Percentiles rank a stretch among this genome's conserved stretches.
These are phyloP conservation scores for Chrysochromulina tobinii DNA, from an alignment of 78 protist species.

Conservation along the genomic window DNA sequence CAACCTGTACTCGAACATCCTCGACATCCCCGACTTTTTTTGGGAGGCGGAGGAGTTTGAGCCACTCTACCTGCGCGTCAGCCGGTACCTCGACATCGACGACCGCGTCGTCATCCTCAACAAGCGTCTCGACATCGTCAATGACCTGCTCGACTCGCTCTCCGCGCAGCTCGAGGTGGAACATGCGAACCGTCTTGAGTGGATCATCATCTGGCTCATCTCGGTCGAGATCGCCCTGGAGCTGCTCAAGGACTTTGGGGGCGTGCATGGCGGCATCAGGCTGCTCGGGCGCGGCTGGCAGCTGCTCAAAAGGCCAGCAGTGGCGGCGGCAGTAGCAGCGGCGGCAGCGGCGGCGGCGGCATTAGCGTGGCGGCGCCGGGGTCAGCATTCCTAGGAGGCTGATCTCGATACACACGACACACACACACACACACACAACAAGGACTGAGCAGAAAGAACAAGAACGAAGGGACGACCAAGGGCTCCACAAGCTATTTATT, in stretches of 20 bases:
- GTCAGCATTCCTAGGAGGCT: too few relatives aligned
- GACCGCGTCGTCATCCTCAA: background rate
- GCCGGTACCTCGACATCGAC: conserved; percentile 3
- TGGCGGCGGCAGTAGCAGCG: too few relatives aligned
- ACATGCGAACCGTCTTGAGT: background rate
- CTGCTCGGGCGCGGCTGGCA: too few relatives aligned
- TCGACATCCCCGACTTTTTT: conserved; percentile 6
- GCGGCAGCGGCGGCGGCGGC: too few relatives aligned
- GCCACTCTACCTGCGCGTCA: background rate
- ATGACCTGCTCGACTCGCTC: conserved; percentile 9
- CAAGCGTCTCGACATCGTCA: conserved; percentile 9
- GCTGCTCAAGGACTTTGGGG: background rate
- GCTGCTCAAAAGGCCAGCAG: too few relatives aligned
- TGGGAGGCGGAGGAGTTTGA: conserved; percentile 9
- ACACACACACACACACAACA: too few relatives aligned
- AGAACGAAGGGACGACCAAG: too few relatives aligned
- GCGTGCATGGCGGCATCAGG: too few relatives aligned
- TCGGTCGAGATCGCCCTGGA: background rate
- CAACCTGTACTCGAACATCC: conserved; percentile 4
- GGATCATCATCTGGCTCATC: background rate
- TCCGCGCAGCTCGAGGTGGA: background rate
- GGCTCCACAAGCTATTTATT: too few relatives aligned
- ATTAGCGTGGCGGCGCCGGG: too few relatives aligned
- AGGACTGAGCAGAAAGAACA: too few relatives aligned
- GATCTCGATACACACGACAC: too few relatives aligned